Conservation (phyloP, 2,329 filamentous ascomycete genomes). For the Diaporthe ilicicola region DNA sequence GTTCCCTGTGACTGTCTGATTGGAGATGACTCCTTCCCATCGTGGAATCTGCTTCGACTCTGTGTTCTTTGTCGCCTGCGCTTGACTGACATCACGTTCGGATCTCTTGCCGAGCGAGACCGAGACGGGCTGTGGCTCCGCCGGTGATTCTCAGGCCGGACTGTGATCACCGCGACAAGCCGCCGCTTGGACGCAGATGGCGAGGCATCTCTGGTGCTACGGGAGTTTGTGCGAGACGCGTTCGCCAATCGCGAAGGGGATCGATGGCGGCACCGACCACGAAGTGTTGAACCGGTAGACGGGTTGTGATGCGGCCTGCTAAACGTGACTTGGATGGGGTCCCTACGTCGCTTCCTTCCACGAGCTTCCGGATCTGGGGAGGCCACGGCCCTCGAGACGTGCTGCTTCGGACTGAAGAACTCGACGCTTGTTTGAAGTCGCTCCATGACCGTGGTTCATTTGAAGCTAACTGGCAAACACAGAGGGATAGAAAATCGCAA, state of each 20-base stretch:
- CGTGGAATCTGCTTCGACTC: constrained; percentile 46
- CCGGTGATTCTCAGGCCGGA: constrained; percentile 39
- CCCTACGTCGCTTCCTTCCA: constrained; percentile 48
- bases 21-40: constrained; percentile 26
- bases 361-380: constrained; percentile 46
- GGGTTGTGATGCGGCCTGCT: constrained; percentile 40
- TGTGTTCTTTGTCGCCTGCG: constrained; percentile 48
- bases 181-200: constrained; percentile 43
- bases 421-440: constrained; percentile 4
- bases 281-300: constrained; percentile 49
- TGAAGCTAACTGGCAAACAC: not conserved
- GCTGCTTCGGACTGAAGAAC: constrained; percentile 13
- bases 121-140: constrained; percentile 50
- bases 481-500: not conserved
- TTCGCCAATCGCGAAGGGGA: constrained; percentile 45
- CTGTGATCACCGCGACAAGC: constrained; percentile 42
- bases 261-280: constrained; percentile 51
- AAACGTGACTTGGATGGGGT: constrained; percentile 38
- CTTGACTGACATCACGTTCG: constrained; percentile 37
- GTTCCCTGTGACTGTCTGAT: constrained; percentile 26
- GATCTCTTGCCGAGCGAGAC: constrained; percentile 40
- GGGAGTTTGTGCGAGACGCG: constrained; percentile 37
- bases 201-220: constrained; percentile 37
- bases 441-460: constrained; percentile 22
- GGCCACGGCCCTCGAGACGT: constrained; percentile 36